Conservation (phyloP, 805 yeast species). For the Candida schatavii region DNA sequence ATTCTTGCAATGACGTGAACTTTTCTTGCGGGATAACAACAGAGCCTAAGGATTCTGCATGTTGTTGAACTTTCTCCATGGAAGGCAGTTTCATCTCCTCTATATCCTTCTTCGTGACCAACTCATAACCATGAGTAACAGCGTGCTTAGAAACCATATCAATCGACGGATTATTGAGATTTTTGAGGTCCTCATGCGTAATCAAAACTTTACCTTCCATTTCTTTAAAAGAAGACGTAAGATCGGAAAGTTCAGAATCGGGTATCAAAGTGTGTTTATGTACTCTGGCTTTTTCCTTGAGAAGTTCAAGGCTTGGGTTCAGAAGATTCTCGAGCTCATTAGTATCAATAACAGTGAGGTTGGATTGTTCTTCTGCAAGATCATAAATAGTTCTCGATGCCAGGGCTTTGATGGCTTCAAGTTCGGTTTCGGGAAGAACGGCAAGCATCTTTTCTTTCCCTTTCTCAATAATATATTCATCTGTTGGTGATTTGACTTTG, state of each 20-base stretch:
- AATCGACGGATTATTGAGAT: not conserved
- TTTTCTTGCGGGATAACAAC: slow-evolving; percentile 7
- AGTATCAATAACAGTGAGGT: not conserved
- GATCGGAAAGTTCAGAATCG: not conserved
- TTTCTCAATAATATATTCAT: slow-evolving; percentile 22
- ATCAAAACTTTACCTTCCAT: not conserved
- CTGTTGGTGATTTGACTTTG: slow-evolving; percentile 16
- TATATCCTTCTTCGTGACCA: slow-evolving; percentile 13
- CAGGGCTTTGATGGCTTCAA: not conserved
- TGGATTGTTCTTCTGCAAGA: not conserved
- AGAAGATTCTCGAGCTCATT: slow-evolving; percentile 11
- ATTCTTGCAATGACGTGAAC: not conserved
- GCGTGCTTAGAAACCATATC: not conserved
- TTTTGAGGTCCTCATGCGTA: not conserved
- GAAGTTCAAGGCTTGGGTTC: slow-evolving; percentile 16
- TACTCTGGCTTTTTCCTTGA: slow-evolving; percentile 11
- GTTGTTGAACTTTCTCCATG: slow-evolving; percentile 8
- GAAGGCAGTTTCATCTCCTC: slow-evolving; percentile 6
- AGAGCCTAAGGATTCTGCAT: slow-evolving; percentile 10
- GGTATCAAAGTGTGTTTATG: not conserved
- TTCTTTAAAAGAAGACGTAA: not conserved
- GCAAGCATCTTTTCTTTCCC: slow-evolving; percentile 11
- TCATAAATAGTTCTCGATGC: not conserved
- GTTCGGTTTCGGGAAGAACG: not conserved
- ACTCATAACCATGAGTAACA: slow-evolving; percentile 9